Evolutionary conservation across 176 grass and related monocot species (phyloP).

Genomic region (Musa acuminata): DNA sequence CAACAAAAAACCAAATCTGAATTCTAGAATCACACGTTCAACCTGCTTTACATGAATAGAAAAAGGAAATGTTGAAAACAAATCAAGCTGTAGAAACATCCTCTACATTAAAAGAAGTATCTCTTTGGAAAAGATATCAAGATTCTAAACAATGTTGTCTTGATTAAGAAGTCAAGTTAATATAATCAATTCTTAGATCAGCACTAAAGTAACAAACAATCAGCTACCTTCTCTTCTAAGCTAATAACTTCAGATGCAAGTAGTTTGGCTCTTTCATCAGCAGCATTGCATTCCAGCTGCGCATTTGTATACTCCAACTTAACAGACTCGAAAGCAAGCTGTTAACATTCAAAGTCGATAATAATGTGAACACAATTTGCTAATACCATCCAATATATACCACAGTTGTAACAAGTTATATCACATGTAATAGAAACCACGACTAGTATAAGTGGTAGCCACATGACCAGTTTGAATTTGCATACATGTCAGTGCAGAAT

Average conservation of each 20-base stretch:
- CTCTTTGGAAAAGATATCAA: background rate
- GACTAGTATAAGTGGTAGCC: background rate
- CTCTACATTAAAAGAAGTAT: background rate
- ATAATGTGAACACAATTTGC: background rate
- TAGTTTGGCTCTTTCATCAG: slow-evolving; percentile 94
- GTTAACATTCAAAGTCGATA: slow-evolving; percentile 24
- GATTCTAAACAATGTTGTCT: background rate
- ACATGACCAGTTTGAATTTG: background rate
- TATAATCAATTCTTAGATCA: background rate
- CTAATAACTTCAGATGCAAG: slow-evolving; percentile 97
- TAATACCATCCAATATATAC: no score
- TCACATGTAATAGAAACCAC: background rate
- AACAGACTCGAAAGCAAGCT: slow-evolving; percentile 74
- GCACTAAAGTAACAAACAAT: background rate
- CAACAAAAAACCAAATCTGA: background rate
- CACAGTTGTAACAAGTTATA: background rate
- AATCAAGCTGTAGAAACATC: background rate
- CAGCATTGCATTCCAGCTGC: slow-evolving; percentile 87
- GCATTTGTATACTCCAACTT: slow-evolving; percentile 79
- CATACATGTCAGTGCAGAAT: background rate
- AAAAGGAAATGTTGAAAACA: background rate
- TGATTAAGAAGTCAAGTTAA: background rate
- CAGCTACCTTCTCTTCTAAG: slow-evolving; percentile 90
- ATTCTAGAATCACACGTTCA: background rate
- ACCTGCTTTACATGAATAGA: background rate